Evolutionary conservation across 2,329 filamentous ascomycete genomes (phyloP).

Genomic region (Microdochium bolleyi): DNA sequence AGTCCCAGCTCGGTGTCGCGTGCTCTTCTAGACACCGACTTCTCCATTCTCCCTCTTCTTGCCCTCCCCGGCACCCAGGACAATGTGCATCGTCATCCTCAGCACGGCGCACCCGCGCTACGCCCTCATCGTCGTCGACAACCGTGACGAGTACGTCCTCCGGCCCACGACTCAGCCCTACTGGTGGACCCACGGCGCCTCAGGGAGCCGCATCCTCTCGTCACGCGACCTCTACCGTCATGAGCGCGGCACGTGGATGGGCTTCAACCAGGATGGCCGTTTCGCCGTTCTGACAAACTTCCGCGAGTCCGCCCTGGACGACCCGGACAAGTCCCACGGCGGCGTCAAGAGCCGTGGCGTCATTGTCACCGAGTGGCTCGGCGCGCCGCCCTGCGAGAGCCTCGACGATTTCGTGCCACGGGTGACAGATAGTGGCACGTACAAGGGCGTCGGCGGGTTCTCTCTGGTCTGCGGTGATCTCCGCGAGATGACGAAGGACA

Average conservation of each 20-base stretch:
- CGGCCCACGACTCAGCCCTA: conserved; percentile 55
- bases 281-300: conserved; percentile 62
- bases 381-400: conserved; percentile 35
- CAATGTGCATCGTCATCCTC: conserved; percentile 71
- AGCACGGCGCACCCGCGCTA: conserved; percentile 72
- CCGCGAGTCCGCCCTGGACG: conserved; percentile 43
- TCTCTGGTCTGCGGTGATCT: conserved; percentile 59
- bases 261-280: conserved; percentile 50
- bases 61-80: conserved; percentile 3
- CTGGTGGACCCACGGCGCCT: conserved; percentile 48
- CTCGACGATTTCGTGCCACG: conserved; percentile 41
- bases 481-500: conserved; percentile 22
- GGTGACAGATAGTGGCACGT: conserved; percentile 42
- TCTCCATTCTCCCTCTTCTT: background rate
- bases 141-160: conserved; percentile 67
- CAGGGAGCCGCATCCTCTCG: conserved; percentile 42
- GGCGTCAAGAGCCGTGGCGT: conserved; percentile 51
- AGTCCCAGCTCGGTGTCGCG: background rate
- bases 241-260: conserved; percentile 60
- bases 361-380: conserved; percentile 57
- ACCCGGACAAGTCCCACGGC: conserved; percentile 42
- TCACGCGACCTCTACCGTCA: conserved; percentile 53
- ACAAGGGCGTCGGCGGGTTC: conserved; percentile 58
- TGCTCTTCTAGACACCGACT: background rate
- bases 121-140: conserved; percentile 67